Percentiles rank a stretch among this genome's conserved stretches.
phyloP scores from a whole-genome alignment of 192 early-diverging fungal species.

The Podila minutissima region DNA sequence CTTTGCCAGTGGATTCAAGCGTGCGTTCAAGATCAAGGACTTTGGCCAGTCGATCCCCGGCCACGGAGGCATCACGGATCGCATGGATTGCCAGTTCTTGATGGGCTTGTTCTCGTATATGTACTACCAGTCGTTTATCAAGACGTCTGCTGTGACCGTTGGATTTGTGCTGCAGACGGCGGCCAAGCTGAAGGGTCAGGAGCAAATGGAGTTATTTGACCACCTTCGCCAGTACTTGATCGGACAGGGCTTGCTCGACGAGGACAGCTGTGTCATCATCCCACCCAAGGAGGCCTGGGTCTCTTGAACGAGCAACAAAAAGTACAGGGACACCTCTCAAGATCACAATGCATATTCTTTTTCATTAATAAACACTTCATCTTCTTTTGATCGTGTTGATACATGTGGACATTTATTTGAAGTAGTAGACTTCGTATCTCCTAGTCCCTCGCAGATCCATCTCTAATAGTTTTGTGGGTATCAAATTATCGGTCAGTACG shows the following conservation, averaged over 20 bases:
- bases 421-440: background rate
- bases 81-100: constrained; percentile 98
- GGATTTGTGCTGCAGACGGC: constrained; percentile 43
- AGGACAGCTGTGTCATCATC: constrained; percentile 48
- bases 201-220: constrained; percentile 55
- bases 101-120: constrained; percentile 95
- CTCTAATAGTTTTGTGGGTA: constrained; percentile 5
- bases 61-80: constrained; percentile 96
- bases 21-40: constrained; percentile 98
- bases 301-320: constrained; percentile 1
- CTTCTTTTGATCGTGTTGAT: too few species aligned
- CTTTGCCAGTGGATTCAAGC: constrained; percentile 96
- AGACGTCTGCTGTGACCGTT: constrained; percentile 58
- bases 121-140: constrained; percentile 90
- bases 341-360: background rate
- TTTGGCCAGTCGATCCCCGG: constrained; percentile 97
- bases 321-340: background rate
- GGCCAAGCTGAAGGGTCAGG: constrained; percentile 35
- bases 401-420: too few species aligned
- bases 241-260: constrained; percentile 48
- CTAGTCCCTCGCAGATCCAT: constrained; percentile 49
- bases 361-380: background rate
- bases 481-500: background rate
- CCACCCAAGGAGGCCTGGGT: constrained; percentile 52
- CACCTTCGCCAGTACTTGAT: constrained; percentile 53